Evolutionary conservation across 2,329 filamentous ascomycete species (phyloP), one percentile per base, ranked within the genome.

Genomic region (Diplodia intermedia): DNA sequence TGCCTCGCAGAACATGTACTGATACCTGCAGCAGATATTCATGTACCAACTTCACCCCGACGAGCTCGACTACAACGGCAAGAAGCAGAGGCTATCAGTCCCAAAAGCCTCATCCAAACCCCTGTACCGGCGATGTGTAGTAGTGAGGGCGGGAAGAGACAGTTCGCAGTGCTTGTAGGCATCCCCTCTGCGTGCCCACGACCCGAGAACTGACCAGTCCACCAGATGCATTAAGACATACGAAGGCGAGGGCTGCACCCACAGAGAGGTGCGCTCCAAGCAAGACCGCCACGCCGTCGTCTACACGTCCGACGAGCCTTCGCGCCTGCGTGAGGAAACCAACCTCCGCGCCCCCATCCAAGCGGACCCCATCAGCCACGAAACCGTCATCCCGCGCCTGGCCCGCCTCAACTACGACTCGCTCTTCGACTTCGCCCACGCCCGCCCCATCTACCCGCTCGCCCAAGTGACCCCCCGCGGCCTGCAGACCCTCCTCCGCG

Each of bases 311-410:
- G 40, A 61, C 26, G 57, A 61, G 4, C 38, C 57, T 12, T 61
- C 18, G 14, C 18, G 18, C 29, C 57, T 61, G 2, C 40, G 26
- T 4, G 57, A 33, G 8, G 57, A 61, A 14, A 61, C 57, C 5
- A 43, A 33, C 26, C 57, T 61, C 40, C 40, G 43, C 26, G 33
- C 26, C 15, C 18, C 57, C 57, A 61, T 61, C 26, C 57, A 61
- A 69, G 57, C 57, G n/a, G 57, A 61, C 4, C 23, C 57, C 40
- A 61, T 61, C 23, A 61, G 57, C 18, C 57, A 61, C 26, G 57
- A 61, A 3, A 61, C 57, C 40, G 26, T 20, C 15, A 40, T 61
- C 40, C 57, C 40, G 9, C 40, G 43, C 15, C 40, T 61, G 26
- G 57, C 57, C 40, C 57, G 57, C 40, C 40, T 61, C 4, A 61